A percentile compares a stretch with the other conserved stretches of the same genome.
These are phyloP conservation scores for Rhododendron henanense DNA, from an alignment of 148 eudicot species.

Conservation along the genomic window DNA sequence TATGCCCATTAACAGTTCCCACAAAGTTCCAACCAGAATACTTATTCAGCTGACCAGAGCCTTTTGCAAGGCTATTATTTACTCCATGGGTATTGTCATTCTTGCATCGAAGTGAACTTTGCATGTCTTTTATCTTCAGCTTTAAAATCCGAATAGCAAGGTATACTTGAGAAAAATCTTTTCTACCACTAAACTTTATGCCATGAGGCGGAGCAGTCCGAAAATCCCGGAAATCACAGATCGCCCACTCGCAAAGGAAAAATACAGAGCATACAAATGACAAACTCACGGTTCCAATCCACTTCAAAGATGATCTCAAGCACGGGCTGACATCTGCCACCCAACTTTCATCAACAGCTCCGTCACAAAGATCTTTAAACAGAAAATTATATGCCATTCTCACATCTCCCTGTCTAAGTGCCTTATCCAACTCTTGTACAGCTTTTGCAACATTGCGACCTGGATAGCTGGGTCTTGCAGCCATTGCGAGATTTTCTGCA, in stretches of 20 bases:
- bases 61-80: slow-evolving; percentile 7
- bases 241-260: slow-evolving; percentile 96
- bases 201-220: slow-evolving; percentile 54
- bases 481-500: slow-evolving; percentile 56
- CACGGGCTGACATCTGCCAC: slow-evolving; percentile 66
- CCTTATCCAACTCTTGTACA: slow-evolving; percentile 67
- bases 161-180: slow-evolving; percentile 77
- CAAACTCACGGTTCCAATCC: slow-evolving; percentile 52
- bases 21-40: slow-evolving; percentile 14
- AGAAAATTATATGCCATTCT: slow-evolving; percentile 56
- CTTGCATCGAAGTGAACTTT: slow-evolving; percentile 33
- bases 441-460: slow-evolving; percentile 80
- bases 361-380: slow-evolving; percentile 60
- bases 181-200: slow-evolving; percentile 74
- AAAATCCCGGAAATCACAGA: slow-evolving; percentile 82
- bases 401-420: slow-evolving; percentile 75
- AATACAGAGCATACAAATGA: slow-evolving; percentile 74
- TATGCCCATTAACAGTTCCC: slow-evolving; percentile 14
- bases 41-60: slow-evolving; percentile 20
- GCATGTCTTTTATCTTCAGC: slow-evolving; percentile 54
- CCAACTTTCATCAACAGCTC: slow-evolving; percentile 65
- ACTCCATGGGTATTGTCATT: slow-evolving; percentile 10
- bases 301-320: slow-evolving; percentile 65
- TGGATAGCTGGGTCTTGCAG: slow-evolving; percentile 65
- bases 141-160: slow-evolving; percentile 71